Percentiles rank a stretch among this genome's conserved stretches.
Evolutionary conservation across 257 asterid species (phyloP).

Genomic region (Nicotiana attenuata): DNA sequence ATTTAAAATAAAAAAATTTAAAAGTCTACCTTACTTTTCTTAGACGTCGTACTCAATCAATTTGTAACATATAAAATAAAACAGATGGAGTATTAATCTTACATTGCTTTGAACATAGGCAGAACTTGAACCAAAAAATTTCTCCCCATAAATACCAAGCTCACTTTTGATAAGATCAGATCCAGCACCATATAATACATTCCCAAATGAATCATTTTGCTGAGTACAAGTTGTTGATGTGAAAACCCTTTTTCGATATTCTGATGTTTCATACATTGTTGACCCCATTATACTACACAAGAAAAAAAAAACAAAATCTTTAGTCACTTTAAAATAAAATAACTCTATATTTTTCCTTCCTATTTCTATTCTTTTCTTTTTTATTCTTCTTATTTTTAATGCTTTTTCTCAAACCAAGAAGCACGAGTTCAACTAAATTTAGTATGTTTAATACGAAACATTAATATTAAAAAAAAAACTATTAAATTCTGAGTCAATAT

Average conservation of each 20-base stretch:
- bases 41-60: too few species aligned
- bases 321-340: background rate
- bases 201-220: conserved; percentile 9
- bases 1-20: too few species aligned
- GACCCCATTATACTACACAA: background rate
- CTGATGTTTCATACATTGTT: conserved; percentile 2
- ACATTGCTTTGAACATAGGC: conserved; percentile 13
- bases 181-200: conserved; percentile 17
- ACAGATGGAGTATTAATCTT: background rate
- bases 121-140: conserved; percentile 16
- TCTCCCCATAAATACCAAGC: conserved; percentile 17
- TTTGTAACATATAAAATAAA: too few species aligned
- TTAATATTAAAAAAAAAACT: too few species aligned
- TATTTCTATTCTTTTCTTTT: too few species aligned
- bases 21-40: too few species aligned
- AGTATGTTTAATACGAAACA: too few species aligned
- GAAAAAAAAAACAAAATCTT: background rate
- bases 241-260: background rate
- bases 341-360: too few species aligned
- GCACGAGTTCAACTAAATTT: too few species aligned
- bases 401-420: too few species aligned
- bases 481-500: too few species aligned
- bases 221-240: background rate
- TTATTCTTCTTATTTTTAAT: too few species aligned
- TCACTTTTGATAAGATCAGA: conserved; percentile 9